Evolutionary conservation across 2,329 filamentous ascomycete genomes (phyloP), one percentile per base, ranked within the genome.

Genomic region (Ceratocystis albifundus): DNA sequence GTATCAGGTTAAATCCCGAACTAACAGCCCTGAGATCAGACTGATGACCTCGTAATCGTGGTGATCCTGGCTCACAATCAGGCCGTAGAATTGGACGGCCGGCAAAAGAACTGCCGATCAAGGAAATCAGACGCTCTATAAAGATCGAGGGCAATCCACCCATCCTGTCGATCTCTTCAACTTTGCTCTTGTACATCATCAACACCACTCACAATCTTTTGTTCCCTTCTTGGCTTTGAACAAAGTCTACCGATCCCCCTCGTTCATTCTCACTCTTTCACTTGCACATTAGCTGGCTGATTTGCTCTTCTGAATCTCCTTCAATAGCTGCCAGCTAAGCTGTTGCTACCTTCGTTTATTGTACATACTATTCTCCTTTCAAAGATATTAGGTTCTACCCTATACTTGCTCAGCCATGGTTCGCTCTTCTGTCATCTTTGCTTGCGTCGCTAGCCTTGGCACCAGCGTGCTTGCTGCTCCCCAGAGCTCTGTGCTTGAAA

Each of bases 231-330:
- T 64, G 36, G 62, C 62, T 64, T 41, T 20, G 25, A 45, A 1
- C 62, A 50, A 64, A 32, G 62, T 6, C 22, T 41, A 41, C 12
- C 10, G 12, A 17, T n/a, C 12, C 20, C 55, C 36, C 30, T 59
- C 28, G 55, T 59, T 41, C 3, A 41, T 41, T 41, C 12, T 41
- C 10, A 3, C 36, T 41, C 36, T 15, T 64, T 30, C 22, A 22
- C 10, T 41, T 50, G 44, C 62, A 15, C 8, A 12, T 30, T 36
- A 32, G 62, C 62, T 53, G 46, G 62, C 62, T 48, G 46, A 25
- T 17, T 64, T 64, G 36, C 28, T 48, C n/a, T 62, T 22, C 22
- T 46, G 7, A 22, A 44, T 62, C 50, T 53, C 44, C n/a, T 20
- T 48, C 30, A 10, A 17, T 53, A n/a, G 17, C 2, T 0, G 15